phyloP scores from a whole-genome alignment of 2,329 filamentous ascomycete genomes.

The Cladophialophora carrionii region DNA sequence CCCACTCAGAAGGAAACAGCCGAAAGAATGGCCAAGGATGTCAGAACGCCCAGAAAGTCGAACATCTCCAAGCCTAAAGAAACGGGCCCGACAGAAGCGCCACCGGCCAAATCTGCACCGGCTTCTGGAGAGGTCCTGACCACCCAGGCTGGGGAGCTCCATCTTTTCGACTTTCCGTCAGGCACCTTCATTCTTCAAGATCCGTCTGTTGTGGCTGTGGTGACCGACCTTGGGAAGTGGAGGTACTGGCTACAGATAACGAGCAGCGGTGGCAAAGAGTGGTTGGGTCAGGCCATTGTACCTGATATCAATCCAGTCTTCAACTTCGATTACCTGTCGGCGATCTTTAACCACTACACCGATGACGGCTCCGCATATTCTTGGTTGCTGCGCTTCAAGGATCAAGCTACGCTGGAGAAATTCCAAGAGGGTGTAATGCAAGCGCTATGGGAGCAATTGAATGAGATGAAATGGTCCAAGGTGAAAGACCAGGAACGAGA shows the following conservation, averaged over 20 bases:
- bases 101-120: constrained; percentile 65
- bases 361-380: constrained; percentile 89
- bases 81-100: constrained; percentile 60
- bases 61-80: constrained; percentile 41
- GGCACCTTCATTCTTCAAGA: constrained; percentile 85
- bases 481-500: constrained; percentile 89
- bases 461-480: constrained; percentile 92
- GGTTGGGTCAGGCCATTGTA: constrained; percentile 82
- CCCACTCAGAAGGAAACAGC: constrained; percentile 49
- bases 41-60: constrained; percentile 48
- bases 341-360: constrained; percentile 97
- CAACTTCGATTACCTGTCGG: constrained; percentile 98
- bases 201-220: constrained; percentile 71
- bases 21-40: constrained; percentile 51
- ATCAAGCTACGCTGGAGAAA: constrained; percentile 75
- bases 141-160: constrained; percentile 78
- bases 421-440: constrained; percentile 96
- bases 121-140: constrained; percentile 72
- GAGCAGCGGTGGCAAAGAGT: constrained; percentile 71
- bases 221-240: constrained; percentile 87
- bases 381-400: constrained; percentile 90
- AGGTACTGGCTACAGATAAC: constrained; percentile 92
- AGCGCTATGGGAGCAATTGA: constrained; percentile 93
- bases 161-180: constrained; percentile 87
- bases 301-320: constrained; percentile 97